These are phyloP conservation scores for Nicotiana noctiflora DNA, from an alignment of 257 asterid species.

Conservation along the genomic window DNA sequence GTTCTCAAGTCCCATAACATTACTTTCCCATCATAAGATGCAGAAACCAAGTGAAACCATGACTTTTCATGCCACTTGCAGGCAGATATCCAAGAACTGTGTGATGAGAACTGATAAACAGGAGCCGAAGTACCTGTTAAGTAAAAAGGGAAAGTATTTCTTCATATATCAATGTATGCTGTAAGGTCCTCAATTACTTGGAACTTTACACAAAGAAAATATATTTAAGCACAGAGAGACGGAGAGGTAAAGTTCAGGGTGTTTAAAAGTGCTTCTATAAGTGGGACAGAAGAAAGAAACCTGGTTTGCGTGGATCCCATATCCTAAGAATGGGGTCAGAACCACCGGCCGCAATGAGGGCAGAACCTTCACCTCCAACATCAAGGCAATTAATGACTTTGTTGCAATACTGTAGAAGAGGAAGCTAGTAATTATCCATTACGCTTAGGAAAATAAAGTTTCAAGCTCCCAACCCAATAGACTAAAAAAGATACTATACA, in stretches of 20 bases:
- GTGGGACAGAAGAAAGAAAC: slow-evolving; percentile 24
- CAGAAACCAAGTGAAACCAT: slow-evolving; percentile 81
- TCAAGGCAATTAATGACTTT: slow-evolving; percentile 79
- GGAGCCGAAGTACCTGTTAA: slow-evolving; percentile 70
- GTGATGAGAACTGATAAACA: slow-evolving; percentile 71
- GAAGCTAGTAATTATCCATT: background rate
- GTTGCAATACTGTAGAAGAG: slow-evolving; percentile 48
- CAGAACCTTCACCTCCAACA: slow-evolving; percentile 93
- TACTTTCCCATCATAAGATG: slow-evolving; percentile 96
- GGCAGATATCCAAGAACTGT: slow-evolving; percentile 87
- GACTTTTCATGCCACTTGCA: slow-evolving; percentile 93
- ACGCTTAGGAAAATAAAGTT: background rate
- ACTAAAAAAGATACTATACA: background rate
- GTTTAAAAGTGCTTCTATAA: background rate
- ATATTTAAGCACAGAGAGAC: background rate
- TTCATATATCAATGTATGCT: background rate
- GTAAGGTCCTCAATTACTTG: background rate
- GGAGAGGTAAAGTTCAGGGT: background rate
- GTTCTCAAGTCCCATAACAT: slow-evolving; percentile 97
- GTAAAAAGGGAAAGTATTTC: background rate
- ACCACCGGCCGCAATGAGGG: slow-evolving; percentile 80
- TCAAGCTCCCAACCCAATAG: background rate
- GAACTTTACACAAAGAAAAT: background rate
- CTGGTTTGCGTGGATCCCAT: slow-evolving; percentile 99
- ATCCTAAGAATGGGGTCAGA: slow-evolving; percentile 79